These are phyloP conservation scores for Staphylotrichum longicolle DNA, from an alignment of 495 filamentous ascomycete genomes.

Conservation along the genomic window DNA sequence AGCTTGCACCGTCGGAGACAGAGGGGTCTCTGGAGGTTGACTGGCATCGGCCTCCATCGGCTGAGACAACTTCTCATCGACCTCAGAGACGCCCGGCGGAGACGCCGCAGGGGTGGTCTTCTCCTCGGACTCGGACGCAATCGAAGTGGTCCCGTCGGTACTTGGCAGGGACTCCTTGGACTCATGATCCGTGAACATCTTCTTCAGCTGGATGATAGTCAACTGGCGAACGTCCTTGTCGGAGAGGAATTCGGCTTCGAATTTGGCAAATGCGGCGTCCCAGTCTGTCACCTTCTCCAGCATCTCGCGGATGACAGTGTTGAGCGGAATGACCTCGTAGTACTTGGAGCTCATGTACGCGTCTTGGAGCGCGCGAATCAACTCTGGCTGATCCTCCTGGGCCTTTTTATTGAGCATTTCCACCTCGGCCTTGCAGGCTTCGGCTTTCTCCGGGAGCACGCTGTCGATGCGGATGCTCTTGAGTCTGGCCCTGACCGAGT, in stretches of 20 bases:
- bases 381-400: conserved; percentile 70
- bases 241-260: conserved; percentile 92
- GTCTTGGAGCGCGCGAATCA: conserved; percentile 76
- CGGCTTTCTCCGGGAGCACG: conserved; percentile 78
- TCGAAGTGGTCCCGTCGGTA: conserved; percentile 54
- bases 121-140: conserved; percentile 42
- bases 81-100: conserved; percentile 29
- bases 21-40: conserved; percentile 22
- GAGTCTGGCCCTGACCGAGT: conserved; percentile 76
- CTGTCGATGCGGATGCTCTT: conserved; percentile 87
- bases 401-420: conserved; percentile 70
- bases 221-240: conserved; percentile 95
- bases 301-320: conserved; percentile 79
- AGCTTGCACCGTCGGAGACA: conserved; percentile 28
- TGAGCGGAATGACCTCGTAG: conserved; percentile 93
- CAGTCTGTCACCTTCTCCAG: conserved; percentile 92
- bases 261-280: conserved; percentile 84
- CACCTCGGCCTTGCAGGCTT: conserved; percentile 76
- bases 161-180: conserved; percentile 66
- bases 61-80: conserved; percentile 32
- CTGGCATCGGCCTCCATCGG: conserved; percentile 20
- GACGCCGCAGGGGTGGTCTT: conserved; percentile 41
- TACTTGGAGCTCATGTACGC: conserved; percentile 91
- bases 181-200: conserved; percentile 89
- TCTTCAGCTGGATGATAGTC: conserved; percentile 87